Conservation (phyloP, 441 rosid species). For the Biscutella laevigata region DNA sequence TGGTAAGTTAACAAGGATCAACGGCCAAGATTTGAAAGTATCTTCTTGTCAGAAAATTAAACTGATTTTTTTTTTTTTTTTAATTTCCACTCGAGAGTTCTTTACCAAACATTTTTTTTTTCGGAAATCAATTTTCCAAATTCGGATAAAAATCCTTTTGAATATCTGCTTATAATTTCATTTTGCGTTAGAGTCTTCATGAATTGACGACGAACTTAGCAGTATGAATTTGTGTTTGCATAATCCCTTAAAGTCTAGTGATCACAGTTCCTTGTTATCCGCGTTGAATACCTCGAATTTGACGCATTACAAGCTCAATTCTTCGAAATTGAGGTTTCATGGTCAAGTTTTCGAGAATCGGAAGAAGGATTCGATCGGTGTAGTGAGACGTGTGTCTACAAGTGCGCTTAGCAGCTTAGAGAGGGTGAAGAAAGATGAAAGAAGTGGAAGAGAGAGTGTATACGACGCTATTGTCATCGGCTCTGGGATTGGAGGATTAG, state of each 20-base stretch:
- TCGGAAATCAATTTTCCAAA: background rate
- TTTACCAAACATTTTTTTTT: background rate
- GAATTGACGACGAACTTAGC: conserved; percentile 10
- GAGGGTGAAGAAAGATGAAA: conserved; percentile 27
- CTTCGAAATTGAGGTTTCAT: conserved; percentile 16
- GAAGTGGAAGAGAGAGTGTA: conserved; percentile 17
- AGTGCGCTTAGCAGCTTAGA: conserved; percentile 31
- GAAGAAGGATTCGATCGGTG: conserved; percentile 14
- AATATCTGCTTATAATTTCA: background rate
- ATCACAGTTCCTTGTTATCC: conserved; percentile 4
- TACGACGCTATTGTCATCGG: conserved; percentile 86
- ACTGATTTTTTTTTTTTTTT: background rate
- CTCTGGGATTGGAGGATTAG: conserved; percentile 88
- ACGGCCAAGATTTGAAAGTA: conserved; percentile 13
- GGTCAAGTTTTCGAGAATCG: conserved; percentile 10
- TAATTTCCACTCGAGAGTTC: too few relatives aligned
- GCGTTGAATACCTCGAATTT: conserved; percentile 21
- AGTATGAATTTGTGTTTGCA: conserved; percentile 12
- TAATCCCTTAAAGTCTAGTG: background rate
- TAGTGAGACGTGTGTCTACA: conserved; percentile 34
- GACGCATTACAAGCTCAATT: background rate
- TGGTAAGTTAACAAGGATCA: background rate
- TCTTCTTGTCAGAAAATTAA: too few relatives aligned
- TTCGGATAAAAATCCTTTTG: conserved; percentile 9
- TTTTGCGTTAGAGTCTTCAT: background rate